A percentile compares a stretch with the other conserved stretches of the same genome.
Evolutionary conservation across 352 stramenopile species (phyloP).

Genomic region (Globisporangium splendens): DNA sequence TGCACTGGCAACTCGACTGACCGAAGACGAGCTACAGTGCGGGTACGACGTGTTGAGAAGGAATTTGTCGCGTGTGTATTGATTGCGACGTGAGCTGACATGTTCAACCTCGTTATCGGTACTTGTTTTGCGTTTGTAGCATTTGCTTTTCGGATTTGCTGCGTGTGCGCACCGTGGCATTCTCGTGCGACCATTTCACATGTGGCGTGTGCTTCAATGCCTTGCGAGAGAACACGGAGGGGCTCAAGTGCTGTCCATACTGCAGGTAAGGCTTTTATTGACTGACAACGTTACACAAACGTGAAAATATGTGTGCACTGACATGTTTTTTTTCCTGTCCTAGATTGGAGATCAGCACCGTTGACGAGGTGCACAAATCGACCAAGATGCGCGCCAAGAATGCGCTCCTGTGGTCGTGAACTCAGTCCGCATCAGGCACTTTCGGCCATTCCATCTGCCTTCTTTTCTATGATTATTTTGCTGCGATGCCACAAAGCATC

Average conservation of each 20-base stretch:
- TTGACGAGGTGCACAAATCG: conserved; percentile 47
- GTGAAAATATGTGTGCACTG: no score
- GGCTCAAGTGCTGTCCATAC: conserved; percentile 64
- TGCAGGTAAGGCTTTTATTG: conserved; percentile 32
- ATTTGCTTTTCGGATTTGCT: conserved; percentile 70
- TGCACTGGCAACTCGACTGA: conserved; percentile 41
- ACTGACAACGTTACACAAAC: background rate
- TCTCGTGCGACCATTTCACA: conserved; percentile 64
- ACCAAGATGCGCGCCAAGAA: conserved; percentile 40
- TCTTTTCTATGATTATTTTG: no score
- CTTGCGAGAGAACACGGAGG: conserved; percentile 39
- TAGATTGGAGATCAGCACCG: conserved; percentile 25
- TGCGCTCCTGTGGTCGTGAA: conserved; percentile 18
- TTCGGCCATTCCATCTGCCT: no score
- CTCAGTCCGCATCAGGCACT: no score
- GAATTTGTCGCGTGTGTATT: background rate
- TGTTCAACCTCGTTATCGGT: background rate
- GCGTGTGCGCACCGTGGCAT: conserved; percentile 48
- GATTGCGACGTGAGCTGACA: background rate
- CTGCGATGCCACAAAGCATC: no score
- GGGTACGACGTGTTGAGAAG: conserved; percentile 18
- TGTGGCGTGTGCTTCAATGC: conserved; percentile 56
- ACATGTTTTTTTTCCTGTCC: background rate
- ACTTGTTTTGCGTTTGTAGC: conserved; percentile 12
- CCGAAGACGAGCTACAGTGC: conserved; percentile 67